Base-by-base conservation (phyloP, 2,329 filamentous ascomycete species). In the Aphanocladium album region DNA sequence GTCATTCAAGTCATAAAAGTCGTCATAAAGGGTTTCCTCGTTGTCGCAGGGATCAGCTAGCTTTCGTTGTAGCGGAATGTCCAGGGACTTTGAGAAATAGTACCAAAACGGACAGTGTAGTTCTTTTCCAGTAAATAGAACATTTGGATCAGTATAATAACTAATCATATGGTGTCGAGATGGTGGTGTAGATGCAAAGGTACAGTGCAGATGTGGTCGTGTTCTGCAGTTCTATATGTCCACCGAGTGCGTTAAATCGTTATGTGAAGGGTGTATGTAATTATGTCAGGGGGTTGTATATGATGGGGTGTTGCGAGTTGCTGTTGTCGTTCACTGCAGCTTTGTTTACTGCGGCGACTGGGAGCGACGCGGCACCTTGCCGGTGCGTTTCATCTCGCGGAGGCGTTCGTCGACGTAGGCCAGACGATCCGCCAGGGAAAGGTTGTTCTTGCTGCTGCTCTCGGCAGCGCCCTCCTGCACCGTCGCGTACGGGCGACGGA, bases 321-420 rank as follows among this genome's bases (percentile, higher is more conserved):
- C 19, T 8, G 5, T 12, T 2, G 35, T 25, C 14, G 21, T 14
- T n/a, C 56, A 61, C 25, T 43, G 47, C 23, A 51, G 77, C 12
- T 2, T 4, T 16, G 11, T 19, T 56, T 73, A 82, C 46, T 77
- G 67, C 3, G 81, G 81, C 23, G 81, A 83, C 64, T 82, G 77
- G 8, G 82, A 81, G 55, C 77, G 77, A 61, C 75, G 74, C 9
- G 70, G 73, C 46, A 73, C 72, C 27, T 66, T 67, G 57, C 75
- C 74, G 41, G 78, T 77, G 51, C 74, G 78, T 62, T 81, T 78
- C 61, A 85, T 74, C 62, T 83, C 80, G 64, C 79, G 80, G 47
- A 86, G 77, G 41, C 82, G 80, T 65, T 83, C 79, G 66, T 86
- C 83, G 51, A 86, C 79, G 63, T 86, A 85, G 5, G 83, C 81